Base-by-base conservation (phyloP, 2,329 filamentous ascomycete species). In the Pseudogymnoascus sp. region DNA sequence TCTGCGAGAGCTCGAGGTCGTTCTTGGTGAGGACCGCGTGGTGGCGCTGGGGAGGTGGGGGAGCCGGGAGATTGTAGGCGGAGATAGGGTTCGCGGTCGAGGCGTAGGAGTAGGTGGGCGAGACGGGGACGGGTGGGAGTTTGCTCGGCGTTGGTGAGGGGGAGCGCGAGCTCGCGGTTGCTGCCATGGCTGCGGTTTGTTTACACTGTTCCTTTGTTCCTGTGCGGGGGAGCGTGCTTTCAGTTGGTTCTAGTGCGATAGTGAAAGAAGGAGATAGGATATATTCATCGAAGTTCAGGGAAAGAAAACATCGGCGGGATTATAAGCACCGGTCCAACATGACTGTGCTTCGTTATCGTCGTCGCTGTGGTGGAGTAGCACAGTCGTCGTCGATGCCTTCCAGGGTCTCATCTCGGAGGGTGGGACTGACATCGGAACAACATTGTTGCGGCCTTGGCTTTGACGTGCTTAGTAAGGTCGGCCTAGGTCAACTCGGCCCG, bases 1-100 rank as follows among this genome's bases (percentile, higher is more conserved):
- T 75, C 66, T 87, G 85, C 0, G 85, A 87, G 64, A 79, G 76
- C 67, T 84, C 83, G 66, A 88, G 83, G 73, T 89, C 86, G 72
- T 80, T 75, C 71, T 86, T 85, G 62, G 82, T 83, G 64, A 88
- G 82, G 62, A 88, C 79, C 65, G 84, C 79, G 15, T 79, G 71
- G n/a, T 83, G 78, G 31, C 78, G 79, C 2, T 84, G 33, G 33
- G 31, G 31, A 9, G 31, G 31, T 7, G 31, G 85, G 7, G 59
- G 59, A 2, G 82, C 77, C 1, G 85, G 84, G 6, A 87, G 78
- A 71, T 79, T 82, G 75, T 82, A 86, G 31, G 81, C 76, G 6
- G 83, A 84, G 28, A 86, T 74, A 5, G 82, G 83, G 69, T 85
- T 84, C 35, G 84, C 78, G 17, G 85, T 87, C 42, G 84, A 86